phyloP scores from a whole-genome alignment of 2,329 filamentous ascomycete genomes.

The Plectosphaerella plurivora region DNA sequence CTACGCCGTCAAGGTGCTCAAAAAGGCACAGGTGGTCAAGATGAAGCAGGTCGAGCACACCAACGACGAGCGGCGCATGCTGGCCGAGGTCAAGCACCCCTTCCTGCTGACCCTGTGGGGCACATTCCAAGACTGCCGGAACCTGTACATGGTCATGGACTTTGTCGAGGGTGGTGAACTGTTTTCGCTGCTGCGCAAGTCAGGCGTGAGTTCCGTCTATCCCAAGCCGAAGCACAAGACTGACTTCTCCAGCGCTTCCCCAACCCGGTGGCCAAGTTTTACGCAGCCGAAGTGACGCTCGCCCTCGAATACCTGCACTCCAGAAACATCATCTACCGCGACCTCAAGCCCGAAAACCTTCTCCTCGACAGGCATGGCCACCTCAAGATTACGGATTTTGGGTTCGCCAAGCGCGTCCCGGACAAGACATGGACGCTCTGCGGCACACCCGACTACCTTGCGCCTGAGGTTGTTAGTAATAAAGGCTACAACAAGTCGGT shows the following conservation, averaged over 20 bases:
- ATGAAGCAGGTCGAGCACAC: constrained; percentile 99
- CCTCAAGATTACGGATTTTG: constrained; percentile 96
- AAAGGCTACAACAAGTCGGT: constrained; percentile 99
- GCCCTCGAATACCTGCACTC: constrained; percentile 93
- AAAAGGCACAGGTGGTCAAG: constrained; percentile 97
- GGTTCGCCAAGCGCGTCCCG: constrained; percentile 95
- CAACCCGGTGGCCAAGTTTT: constrained; percentile 98
- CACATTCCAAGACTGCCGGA: constrained; percentile 92
- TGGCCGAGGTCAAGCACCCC: constrained; percentile 94
- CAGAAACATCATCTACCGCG: constrained; percentile 95
- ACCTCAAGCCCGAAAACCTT: constrained; percentile 93
- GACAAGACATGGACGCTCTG: constrained; percentile 99
- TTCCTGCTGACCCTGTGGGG: constrained; percentile 98
- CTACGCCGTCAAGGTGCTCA: constrained; percentile 97
- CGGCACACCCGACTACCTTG: constrained; percentile 94
- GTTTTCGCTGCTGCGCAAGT: constrained; percentile 92
- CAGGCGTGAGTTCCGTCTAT: constrained; percentile 56
- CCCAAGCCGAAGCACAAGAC: constrained; percentile 8
- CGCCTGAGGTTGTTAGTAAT: constrained; percentile 96
- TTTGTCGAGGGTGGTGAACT: constrained; percentile 98
- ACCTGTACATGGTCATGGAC: constrained; percentile 99
- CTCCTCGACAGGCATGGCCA: constrained; percentile 90
- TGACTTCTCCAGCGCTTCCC: constrained; percentile 74
- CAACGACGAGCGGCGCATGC: constrained; percentile 94
- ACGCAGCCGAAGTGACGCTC: constrained; percentile 93